These are phyloP conservation scores for Austroboletus niveus DNA, from an alignment of 1,284 basidiomycete genomes.

Conservation along the genomic window DNA sequence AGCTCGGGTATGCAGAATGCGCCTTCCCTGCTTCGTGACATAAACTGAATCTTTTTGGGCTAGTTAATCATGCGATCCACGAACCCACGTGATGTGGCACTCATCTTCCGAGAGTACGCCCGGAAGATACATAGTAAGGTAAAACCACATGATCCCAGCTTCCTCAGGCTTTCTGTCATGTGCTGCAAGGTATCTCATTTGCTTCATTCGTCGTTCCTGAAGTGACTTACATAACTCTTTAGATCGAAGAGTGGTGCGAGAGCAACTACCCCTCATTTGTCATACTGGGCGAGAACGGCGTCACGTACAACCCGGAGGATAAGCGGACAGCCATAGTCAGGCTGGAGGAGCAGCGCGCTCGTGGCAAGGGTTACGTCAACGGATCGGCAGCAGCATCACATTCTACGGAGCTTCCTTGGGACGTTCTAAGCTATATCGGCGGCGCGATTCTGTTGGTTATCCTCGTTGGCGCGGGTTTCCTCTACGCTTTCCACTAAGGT, in stretches of 20 bases:
- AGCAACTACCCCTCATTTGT: conserved; percentile 88
- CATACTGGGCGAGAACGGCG: conserved; percentile 37
- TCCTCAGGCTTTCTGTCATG: conserved; percentile 75
- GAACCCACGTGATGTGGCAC: conserved; percentile 90
- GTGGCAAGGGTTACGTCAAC: conserved; percentile 14
- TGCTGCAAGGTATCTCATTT: conserved; percentile 64
- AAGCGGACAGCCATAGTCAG: conserved; percentile 28
- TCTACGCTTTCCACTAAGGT: too few relatives aligned
- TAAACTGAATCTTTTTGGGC: background rate
- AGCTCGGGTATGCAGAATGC: conserved; percentile 56
- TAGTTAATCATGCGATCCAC: conserved; percentile 89
- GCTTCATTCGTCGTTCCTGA: background rate
- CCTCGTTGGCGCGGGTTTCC: too few relatives aligned
- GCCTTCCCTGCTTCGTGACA: background rate
- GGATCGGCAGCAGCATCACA: background rate
- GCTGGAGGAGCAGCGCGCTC: conserved; percentile 41
- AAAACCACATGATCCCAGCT: conserved; percentile 82
- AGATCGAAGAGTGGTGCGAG: conserved; percentile 94
- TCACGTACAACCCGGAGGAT: conserved; percentile 25
- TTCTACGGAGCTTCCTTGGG: conserved; percentile 28
- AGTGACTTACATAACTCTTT: background rate
- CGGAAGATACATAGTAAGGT: conserved; percentile 84
- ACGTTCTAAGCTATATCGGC: conserved; percentile 40
- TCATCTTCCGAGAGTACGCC: conserved; percentile 84
- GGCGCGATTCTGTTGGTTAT: conserved; percentile 38